Percentiles rank a stretch among this genome's conserved stretches.
phyloP scores from a whole-genome alignment of 768 basidiomycete genomes.

The Vishniacozyma victoriae region DNA sequence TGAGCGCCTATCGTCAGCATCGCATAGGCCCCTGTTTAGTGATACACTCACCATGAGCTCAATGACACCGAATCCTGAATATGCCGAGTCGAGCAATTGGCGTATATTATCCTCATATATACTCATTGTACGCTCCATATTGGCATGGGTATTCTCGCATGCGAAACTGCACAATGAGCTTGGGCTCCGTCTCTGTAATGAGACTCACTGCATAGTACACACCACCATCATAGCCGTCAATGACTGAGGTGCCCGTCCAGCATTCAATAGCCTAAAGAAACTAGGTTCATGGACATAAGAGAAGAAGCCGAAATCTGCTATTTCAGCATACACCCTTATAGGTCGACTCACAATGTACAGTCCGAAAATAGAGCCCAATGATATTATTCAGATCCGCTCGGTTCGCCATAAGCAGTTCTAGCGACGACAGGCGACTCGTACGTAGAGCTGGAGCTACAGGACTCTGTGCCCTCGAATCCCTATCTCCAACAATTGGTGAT shows the following conservation, averaged over 20 bases:
- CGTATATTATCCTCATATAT: background rate
- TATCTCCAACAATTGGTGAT: too few species aligned
- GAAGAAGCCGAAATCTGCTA: constrained; percentile 15
- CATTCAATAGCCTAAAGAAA: constrained; percentile 9
- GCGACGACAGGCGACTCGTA: too few species aligned
- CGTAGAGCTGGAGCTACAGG: too few species aligned
- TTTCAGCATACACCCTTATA: too few species aligned
- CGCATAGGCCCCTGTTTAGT: too few species aligned
- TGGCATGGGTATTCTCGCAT: background rate
- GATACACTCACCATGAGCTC: background rate
- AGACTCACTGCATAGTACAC: constrained; percentile 10
- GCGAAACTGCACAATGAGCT: constrained; percentile 3
- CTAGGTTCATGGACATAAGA: constrained; percentile 19
- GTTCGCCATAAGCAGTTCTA: too few species aligned
- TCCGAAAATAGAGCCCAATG: background rate
- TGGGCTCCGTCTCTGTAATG: background rate
- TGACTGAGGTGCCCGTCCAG: constrained; percentile 2
- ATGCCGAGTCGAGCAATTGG: background rate
- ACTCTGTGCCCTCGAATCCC: too few species aligned
- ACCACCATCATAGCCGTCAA: constrained; percentile 18
- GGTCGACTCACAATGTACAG: background rate
- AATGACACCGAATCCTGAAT: background rate
- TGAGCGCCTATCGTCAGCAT: background rate
- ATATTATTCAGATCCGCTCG: background rate
- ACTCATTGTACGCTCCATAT: too few species aligned